These are phyloP conservation scores for Fusarium longipes DNA, from an alignment of 2,329 filamentous ascomycete species.

Conservation along the genomic window DNA sequence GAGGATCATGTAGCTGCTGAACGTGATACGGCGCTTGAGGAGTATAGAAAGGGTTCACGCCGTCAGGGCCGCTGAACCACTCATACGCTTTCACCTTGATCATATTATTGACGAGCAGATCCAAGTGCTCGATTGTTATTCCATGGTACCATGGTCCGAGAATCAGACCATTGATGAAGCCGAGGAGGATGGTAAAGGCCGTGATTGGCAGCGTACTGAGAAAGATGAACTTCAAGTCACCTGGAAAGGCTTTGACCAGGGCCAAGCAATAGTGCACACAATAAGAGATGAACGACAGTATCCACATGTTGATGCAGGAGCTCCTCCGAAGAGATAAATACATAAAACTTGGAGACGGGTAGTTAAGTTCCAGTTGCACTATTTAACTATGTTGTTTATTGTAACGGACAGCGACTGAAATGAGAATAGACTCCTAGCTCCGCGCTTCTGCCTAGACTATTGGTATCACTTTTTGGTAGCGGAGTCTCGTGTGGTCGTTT, in stretches of 20 bases:
- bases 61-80: neutral
- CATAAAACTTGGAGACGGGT: too few species aligned
- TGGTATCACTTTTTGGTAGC: too few species aligned
- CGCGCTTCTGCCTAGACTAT: too few species aligned
- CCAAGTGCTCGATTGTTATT: accelerated
- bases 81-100: neutral
- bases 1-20: neutral
- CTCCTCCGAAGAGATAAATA: too few species aligned
- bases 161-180: neutral
- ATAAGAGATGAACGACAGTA: too few species aligned
- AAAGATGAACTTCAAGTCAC: neutral
- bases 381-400: too few species aligned
- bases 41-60: neutral
- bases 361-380: too few species aligned
- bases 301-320: too few species aligned
- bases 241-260: neutral
- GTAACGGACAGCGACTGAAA: too few species aligned
- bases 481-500: too few species aligned
- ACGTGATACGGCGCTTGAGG: neutral
- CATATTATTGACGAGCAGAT: accelerated
- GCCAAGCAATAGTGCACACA: too few species aligned
- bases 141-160: neutral
- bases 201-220: neutral
- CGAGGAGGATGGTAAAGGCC: neutral
- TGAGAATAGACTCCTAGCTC: too few species aligned